These are phyloP conservation scores for Diaporthe sp. DNA, from an alignment of 2,329 filamentous ascomycete genomes.

Conservation along the genomic window DNA sequence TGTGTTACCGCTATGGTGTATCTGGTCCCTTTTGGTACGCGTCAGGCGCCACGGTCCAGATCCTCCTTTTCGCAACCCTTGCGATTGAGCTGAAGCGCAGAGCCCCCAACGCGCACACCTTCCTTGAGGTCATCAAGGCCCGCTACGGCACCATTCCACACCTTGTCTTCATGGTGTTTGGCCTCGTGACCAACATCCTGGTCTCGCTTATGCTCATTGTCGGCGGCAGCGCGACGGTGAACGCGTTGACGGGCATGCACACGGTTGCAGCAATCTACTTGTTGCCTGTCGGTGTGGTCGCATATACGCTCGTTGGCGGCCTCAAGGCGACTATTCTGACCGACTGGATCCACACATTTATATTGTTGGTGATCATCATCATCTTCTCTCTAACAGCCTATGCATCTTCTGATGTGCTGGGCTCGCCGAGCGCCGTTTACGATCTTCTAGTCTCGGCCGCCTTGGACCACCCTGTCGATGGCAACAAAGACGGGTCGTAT, in stretches of 20 bases:
- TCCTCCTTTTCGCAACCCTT: slow-evolving; percentile 89
- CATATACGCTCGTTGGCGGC: slow-evolving; percentile 83
- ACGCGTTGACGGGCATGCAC: slow-evolving; percentile 78
- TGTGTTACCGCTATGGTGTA: slow-evolving; percentile 85
- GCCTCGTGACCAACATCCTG: slow-evolving; percentile 86
- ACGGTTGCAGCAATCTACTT: slow-evolving; percentile 88
- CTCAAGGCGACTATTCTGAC: slow-evolving; percentile 92
- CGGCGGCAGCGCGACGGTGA: slow-evolving; percentile 82
- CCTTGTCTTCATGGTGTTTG: slow-evolving; percentile 85
- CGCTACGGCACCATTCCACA: slow-evolving; percentile 82
- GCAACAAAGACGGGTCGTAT: slow-evolving; percentile 86
- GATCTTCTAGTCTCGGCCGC: slow-evolving; percentile 81
- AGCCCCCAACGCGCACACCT: slow-evolving; percentile 88
- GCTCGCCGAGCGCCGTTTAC: slow-evolving; percentile 83
- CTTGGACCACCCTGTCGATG: slow-evolving; percentile 78
- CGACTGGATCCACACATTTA: slow-evolving; percentile 89
- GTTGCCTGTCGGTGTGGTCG: slow-evolving; percentile 82
- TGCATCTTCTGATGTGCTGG: slow-evolving; percentile 78
- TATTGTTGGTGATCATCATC: slow-evolving; percentile 87
- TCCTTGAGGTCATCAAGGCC: slow-evolving; percentile 86
- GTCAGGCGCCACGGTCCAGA: slow-evolving; percentile 84
- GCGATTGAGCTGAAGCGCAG: slow-evolving; percentile 91
- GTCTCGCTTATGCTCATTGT: slow-evolving; percentile 92
- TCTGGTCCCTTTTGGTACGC: slow-evolving; percentile 74
- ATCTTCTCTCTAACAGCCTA: slow-evolving; percentile 88